phyloP scores from a whole-genome alignment of 2,329 filamentous ascomycete species.

The Sclerotinia subarctica region DNA sequence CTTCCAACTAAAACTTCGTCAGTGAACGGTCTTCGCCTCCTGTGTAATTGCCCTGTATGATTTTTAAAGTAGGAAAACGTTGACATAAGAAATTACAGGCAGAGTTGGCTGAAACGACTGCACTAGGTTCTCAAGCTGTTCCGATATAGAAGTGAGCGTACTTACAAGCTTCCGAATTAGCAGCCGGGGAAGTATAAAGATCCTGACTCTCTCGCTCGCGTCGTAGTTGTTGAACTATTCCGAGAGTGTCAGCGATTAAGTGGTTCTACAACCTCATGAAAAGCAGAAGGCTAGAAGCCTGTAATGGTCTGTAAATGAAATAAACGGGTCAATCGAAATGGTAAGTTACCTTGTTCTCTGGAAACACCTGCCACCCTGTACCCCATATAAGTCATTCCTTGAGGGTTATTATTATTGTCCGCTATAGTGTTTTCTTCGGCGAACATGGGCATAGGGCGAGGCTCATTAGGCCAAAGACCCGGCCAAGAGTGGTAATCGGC shows the following conservation, averaged over 20 bases:
- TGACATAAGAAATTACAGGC: neutral
- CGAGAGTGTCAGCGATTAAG: neutral
- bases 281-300: neutral
- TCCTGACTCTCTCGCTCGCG: neutral
- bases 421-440: neutral
- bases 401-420: neutral
- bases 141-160: neutral
- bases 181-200: neutral
- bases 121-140: neutral
- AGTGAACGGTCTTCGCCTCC: neutral
- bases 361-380: neutral
- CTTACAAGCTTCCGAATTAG: slow-evolving; percentile 3
- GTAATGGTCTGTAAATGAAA: neutral
- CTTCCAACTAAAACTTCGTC: neutral
- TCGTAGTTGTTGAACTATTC: neutral
- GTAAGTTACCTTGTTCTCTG: neutral
- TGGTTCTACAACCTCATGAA: neutral
- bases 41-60: neutral
- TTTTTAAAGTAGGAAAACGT: neutral
- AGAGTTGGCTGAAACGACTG: no score
- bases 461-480: neutral
- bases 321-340: neutral
- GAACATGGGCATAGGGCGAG: neutral
- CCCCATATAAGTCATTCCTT: neutral
- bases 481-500: slow-evolving; percentile 1